A percentile compares a stretch with the other conserved stretches of the same genome.
Evolutionary conservation across 768 basidiomycete species (phyloP).

Genomic region (Lactifluus echinatus): DNA sequence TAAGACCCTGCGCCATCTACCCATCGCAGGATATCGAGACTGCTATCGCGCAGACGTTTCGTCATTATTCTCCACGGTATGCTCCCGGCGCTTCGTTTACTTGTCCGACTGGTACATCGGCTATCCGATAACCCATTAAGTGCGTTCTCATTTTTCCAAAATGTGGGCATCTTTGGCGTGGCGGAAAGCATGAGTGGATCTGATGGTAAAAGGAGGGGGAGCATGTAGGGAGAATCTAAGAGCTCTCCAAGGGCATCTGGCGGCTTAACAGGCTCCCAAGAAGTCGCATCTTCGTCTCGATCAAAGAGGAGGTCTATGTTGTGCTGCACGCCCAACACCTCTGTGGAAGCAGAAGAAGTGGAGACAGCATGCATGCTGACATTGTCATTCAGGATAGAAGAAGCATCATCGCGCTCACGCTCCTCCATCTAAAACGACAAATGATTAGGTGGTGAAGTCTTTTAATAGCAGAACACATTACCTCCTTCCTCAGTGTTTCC

Average conservation of each 20-base stretch:
- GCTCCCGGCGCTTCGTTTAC: slow-evolving; percentile 31
- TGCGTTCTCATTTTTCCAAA: slow-evolving; percentile 29
- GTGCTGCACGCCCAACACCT: slow-evolving; percentile 35
- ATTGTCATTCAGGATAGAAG: slow-evolving; percentile 28
- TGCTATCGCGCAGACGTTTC: slow-evolving; percentile 52
- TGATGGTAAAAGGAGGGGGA: slow-evolving; percentile 77
- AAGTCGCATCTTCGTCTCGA: slow-evolving; percentile 47
- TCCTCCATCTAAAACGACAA: slow-evolving; percentile 47
- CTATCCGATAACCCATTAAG: slow-evolving; percentile 23
- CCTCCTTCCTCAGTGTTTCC: slow-evolving; percentile 77
- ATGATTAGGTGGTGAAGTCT: background rate
- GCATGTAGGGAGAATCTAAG: slow-evolving; percentile 88
- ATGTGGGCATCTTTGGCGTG: slow-evolving; percentile 41
- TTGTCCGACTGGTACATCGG: slow-evolving; percentile 31
- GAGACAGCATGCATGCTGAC: slow-evolving; percentile 24
- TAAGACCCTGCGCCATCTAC: slow-evolving; percentile 59
- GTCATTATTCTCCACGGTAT: slow-evolving; percentile 54
- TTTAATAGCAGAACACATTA: slow-evolving; percentile 25
- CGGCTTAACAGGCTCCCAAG: slow-evolving; percentile 72
- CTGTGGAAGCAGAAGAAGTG: slow-evolving; percentile 23
- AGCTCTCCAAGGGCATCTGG: slow-evolving; percentile 85
- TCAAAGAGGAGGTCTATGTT: slow-evolving; percentile 80
- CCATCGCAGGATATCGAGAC: slow-evolving; percentile 53
- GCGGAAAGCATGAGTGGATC: slow-evolving; percentile 73
- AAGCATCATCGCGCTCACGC: slow-evolving; percentile 54